Evolutionary conservation across 345 rosid species (phyloP), one percentile per base, ranked within the genome.

Genomic region (Camelina neglecta): DNA sequence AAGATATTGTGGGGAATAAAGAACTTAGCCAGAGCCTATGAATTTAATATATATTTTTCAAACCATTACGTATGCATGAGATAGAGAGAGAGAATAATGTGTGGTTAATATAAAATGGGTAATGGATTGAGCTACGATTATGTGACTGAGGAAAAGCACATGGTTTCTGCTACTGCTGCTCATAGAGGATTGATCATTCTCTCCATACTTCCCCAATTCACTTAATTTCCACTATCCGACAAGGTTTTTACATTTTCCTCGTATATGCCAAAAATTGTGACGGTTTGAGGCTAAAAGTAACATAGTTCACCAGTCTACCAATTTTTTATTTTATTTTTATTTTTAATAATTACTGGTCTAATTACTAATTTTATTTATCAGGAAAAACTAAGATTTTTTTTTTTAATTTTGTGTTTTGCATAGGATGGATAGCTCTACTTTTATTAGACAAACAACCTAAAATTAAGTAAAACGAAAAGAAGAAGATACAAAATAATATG

Each of bases 141-240:
- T n/a, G 67, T 38, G 73, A 75, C 79, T 68, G 79, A 0, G 15
- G n/a, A 75, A 75, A 69, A 51, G 69, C 79, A 75, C 79, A 75
- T 75, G 79, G 79, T 61, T 73, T 75, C 79, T 75, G 79, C 69
- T 10, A 58, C 72, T 57, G 16, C 78, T 75, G 16, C 78, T 75
- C 57, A 53, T 24, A 29, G 48, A 68, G 15, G 74, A 60, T 53
- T 63, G 69, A 69, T 60, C 45, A 18, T 63, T 68, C n/a, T 68
- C 74, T 69, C 74, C 79, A 75, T 75, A 61, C 63, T 57, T 75
- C 47, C 42, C 12, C 74, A 67, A 67, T 75, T 68, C 74, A 51
- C 69, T 69, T 75, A 59, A 75, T 11, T 60, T 75, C 12, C 53
- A 51, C 5, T 68, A 68, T 75, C 69, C 35, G 79, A 75, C 60